Base-by-base conservation (phyloP, 2,329 filamentous ascomycete species). In the Cryphonectria radicalis region DNA sequence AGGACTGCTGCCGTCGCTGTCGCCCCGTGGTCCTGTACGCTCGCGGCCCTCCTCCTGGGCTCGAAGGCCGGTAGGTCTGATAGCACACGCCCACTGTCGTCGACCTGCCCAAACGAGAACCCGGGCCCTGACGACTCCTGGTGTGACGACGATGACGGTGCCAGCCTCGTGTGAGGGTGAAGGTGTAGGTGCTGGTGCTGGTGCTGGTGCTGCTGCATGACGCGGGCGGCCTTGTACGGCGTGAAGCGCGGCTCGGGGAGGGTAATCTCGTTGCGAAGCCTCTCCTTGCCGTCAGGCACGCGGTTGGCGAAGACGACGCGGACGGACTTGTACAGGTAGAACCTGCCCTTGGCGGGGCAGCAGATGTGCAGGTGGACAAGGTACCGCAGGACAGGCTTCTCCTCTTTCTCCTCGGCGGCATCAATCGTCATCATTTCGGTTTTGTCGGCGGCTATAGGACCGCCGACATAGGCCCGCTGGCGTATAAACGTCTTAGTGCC, bases 231-330 rank as follows among this genome's bases (percentile, higher is more conserved):
- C 79, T 95, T 97, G 83, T 97, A 98, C 0, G 91, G 86, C 69
- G 91, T 93, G 79, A 94, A 99, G 28, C 91, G 89, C 28, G 96
- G 96, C 76, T 98, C 94, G 0, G 95, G 95, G 72, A 93, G 87
- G 53, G 96, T 94, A 6, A 95, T 91, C 79, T 99, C 96, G 77
- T 97, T 98, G 43, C 91, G 88, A 55, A 99, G 86, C 78, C 92
- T 95, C 81, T 98, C 95, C 79, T 98, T 97, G 57, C 94, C 95
- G 76, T 98, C 96, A 0, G 96, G 95, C 0, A 98, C 95, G 37
- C 96, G 90, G 78, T 98, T 98, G 68, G 96, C 96, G 79, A 99
- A 99, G 3, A 99, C 95, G 50, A 98, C 93, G 19, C 96, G 91
- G 71, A 98, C 92, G 76, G 90, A 94, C 77, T 96, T 97, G 83